A percentile compares a stretch with the other conserved stretches of the same genome.
phyloP scores from a whole-genome alignment of 345 rosid species.

The Bruguiera gymnorhiza region DNA sequence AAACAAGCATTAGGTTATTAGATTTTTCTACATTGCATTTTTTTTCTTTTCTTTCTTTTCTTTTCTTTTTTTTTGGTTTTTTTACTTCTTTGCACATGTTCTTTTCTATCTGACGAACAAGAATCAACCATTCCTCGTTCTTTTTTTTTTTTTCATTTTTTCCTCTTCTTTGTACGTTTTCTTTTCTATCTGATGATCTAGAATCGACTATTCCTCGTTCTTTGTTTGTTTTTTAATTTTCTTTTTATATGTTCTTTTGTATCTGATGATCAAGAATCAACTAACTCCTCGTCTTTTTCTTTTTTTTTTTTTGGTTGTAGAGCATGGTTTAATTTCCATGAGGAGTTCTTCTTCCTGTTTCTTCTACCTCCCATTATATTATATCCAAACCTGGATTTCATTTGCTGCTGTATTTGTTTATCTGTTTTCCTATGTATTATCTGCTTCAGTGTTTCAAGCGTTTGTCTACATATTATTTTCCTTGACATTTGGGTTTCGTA shows the following conservation, averaged over 20 bases:
- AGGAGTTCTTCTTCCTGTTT: conserved; percentile 93
- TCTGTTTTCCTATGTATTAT: background rate
- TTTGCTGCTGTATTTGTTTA: background rate
- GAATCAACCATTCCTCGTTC: background rate
- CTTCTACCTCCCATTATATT: conserved; percentile 94
- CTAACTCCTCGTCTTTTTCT: too few relatives aligned
- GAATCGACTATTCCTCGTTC: too few relatives aligned
- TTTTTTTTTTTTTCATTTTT: conserved; percentile 7
- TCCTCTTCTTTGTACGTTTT: background rate
- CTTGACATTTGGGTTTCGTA: conserved; percentile 50
- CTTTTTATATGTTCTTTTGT: too few relatives aligned
- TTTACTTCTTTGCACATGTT: too few relatives aligned
- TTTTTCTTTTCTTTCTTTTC: too few relatives aligned
- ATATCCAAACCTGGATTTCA: conserved; percentile 51
- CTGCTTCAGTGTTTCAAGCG: too few relatives aligned
- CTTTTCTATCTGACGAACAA: too few relatives aligned
- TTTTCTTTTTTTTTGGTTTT: too few relatives aligned
- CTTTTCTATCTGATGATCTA: too few relatives aligned
- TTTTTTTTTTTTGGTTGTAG: conserved; percentile 32
- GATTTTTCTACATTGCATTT: too few relatives aligned
- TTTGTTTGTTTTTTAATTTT: too few relatives aligned
- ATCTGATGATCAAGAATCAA: too few relatives aligned
- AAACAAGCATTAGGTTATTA: conserved; percentile 74
- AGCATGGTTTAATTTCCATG: conserved; percentile 99
- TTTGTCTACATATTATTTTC: conserved; percentile 26